Conservation (phyloP, 345 rosid genomes). For the Theobroma cacao region DNA sequence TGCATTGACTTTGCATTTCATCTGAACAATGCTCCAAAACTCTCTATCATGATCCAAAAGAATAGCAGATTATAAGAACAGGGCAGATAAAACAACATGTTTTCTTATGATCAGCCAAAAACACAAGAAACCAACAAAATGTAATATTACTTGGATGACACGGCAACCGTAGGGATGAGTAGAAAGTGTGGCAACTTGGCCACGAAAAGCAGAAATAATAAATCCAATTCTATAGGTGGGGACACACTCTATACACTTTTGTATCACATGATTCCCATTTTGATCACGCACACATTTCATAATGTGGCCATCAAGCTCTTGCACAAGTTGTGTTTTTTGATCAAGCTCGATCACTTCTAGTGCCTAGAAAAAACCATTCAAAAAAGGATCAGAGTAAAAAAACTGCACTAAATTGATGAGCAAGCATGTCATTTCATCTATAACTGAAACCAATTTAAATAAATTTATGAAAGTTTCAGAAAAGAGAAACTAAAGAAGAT, state of each 20-base stretch:
- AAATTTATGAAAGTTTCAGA: not conserved
- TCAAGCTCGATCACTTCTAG: conserved; percentile 94
- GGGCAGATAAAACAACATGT: not conserved
- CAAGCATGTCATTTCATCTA: not conserved
- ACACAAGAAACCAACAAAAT: conserved; percentile 8
- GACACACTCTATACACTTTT: conserved; percentile 88
- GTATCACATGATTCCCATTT: conserved; percentile 97
- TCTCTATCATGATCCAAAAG: conserved; percentile 50
- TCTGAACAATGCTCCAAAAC: conserved; percentile 93
- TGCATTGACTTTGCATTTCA: conserved; percentile 67
- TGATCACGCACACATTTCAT: conserved; percentile 94
- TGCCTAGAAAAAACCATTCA: conserved; percentile 52
- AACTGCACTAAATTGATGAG: not conserved
- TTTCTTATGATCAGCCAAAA: conserved; percentile 4
- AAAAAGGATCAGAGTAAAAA: not conserved
- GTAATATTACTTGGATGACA: conserved; percentile 74
- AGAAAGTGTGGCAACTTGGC: conserved; percentile 84
- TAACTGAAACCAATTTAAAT: not conserved
- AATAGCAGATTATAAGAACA: conserved; percentile 1
- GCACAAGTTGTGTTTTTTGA: conserved; percentile 70
- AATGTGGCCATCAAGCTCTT: conserved; percentile 89
- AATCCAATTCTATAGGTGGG: conserved; percentile 76
- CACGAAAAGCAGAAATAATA: conserved; percentile 74
- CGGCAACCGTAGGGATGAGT: conserved; percentile 99
- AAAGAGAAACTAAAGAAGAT: not conserved